A percentile compares a stretch with the other conserved stretches of the same genome.
Conservation (phyloP, 1,284 basidiomycete genomes). For the Trichosporon sp. region DNA sequence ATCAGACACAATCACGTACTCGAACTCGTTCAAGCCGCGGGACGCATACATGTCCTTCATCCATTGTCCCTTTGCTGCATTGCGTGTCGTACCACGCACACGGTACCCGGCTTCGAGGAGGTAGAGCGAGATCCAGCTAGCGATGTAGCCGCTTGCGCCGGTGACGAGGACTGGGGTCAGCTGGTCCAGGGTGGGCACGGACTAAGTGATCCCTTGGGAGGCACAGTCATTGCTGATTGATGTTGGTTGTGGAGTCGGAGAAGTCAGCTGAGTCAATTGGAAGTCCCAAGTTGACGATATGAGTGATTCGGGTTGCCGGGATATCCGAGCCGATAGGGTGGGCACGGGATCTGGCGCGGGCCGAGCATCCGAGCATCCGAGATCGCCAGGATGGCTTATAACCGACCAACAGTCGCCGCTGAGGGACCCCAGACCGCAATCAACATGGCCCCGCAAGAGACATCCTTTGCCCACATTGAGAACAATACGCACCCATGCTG, state of each 20-base stretch:
- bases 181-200: not conserved
- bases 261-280: not conserved
- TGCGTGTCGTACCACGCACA: slow-evolving; percentile 58
- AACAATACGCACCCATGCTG: slow-evolving; percentile 30
- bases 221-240: slow-evolving; percentile 29
- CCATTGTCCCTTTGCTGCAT: slow-evolving; percentile 55
- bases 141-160: slow-evolving; percentile 52
- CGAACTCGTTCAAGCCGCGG: slow-evolving; percentile 56
- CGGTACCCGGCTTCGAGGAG: slow-evolving; percentile 49
- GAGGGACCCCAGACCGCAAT: not conserved
- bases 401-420: not conserved
- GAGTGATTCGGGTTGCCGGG: slow-evolving; percentile 7
- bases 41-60: slow-evolving; percentile 46
- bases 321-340: slow-evolving; percentile 19
- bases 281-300: not conserved
- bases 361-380: not conserved
- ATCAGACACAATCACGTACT: slow-evolving; percentile 61
- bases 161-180: slow-evolving; percentile 44
- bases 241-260: not conserved
- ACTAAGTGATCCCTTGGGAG: slow-evolving; percentile 29
- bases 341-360: not conserved
- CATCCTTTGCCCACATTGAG: slow-evolving; percentile 22
- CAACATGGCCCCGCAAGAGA: slow-evolving; percentile 16
- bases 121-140: slow-evolving; percentile 43
- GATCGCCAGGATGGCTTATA: not conserved